Evolutionary conservation across 352 stramenopile species (phyloP).

Genomic region (Phytophthora citrophthora): DNA sequence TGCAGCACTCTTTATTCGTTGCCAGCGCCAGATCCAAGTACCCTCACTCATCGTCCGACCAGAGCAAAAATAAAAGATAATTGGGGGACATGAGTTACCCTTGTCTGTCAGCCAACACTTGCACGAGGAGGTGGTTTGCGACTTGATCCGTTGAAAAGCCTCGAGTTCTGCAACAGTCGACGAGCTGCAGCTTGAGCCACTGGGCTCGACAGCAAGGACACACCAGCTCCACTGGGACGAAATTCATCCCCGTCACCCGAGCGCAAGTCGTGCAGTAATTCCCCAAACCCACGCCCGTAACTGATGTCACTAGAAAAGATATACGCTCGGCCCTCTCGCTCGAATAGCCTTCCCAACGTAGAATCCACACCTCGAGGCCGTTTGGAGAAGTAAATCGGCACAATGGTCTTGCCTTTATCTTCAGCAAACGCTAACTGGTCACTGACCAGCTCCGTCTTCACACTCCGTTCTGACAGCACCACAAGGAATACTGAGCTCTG

Average conservation of each 20-base stretch:
- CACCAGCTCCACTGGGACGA: conserved; percentile 18
- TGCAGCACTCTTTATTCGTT: background rate
- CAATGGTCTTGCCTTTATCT: conserved; percentile 81
- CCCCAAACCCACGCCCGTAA: conserved; percentile 68
- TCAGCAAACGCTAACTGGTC: conserved; percentile 85
- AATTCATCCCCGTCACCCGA: conserved; percentile 21
- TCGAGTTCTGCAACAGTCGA: conserved; percentile 41
- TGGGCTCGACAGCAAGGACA: conserved; percentile 37
- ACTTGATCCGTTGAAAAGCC: conserved; percentile 12
- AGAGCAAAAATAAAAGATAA: background rate
- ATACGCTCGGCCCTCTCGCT: conserved; percentile 42
- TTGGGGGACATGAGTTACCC: background rate
- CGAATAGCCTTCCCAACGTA: conserved; percentile 42
- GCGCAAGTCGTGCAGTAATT: conserved; percentile 56
- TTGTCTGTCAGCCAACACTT: conserved; percentile 32
- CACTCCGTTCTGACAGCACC: conserved; percentile 75
- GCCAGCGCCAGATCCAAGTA: too few relatives aligned
- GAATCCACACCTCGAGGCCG: conserved; percentile 51
- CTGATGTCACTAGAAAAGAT: conserved; percentile 71
- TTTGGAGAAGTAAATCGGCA: conserved; percentile 75
- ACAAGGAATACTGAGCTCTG: conserved; percentile 75
- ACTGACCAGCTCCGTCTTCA: conserved; percentile 82
- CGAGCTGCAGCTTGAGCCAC: conserved; percentile 46
- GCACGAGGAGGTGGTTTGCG: conserved; percentile 19
- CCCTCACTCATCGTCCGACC: too few relatives aligned